phyloP scores from a whole-genome alignment of 805 yeast species.

The Wickerhamomyces queroliae region DNA sequence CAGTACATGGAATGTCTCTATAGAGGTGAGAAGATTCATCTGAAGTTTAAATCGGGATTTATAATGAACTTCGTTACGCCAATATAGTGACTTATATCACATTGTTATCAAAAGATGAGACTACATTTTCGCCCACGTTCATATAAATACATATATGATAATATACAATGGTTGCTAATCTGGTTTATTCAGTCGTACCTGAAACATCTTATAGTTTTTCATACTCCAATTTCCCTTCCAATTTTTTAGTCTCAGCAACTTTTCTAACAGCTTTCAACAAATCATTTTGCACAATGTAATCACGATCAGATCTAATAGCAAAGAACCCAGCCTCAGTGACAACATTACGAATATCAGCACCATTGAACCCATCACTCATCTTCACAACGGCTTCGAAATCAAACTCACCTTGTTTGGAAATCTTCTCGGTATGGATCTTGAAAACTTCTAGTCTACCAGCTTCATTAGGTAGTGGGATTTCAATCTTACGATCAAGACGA shows the following conservation, averaged over 20 bases:
- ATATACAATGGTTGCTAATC: neutral
- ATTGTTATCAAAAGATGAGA: too few species aligned
- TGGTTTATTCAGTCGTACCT: neutral
- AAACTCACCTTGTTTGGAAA: slow-evolving; percentile 88
- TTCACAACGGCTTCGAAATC: slow-evolving; percentile 96
- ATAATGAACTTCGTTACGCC: too few species aligned
- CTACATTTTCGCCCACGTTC: too few species aligned
- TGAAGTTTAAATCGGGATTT: too few species aligned
- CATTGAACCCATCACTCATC: slow-evolving; percentile 98
- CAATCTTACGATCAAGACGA: slow-evolving; percentile 93
- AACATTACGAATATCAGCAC: slow-evolving; percentile 96
- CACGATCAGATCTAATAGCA: slow-evolving; percentile 97
- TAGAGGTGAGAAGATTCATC: too few species aligned
- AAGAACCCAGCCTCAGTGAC: slow-evolving; percentile 98
- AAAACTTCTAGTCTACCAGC: slow-evolving; percentile 91
- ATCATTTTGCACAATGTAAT: slow-evolving; percentile 88
- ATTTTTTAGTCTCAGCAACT: slow-evolving; percentile 93
- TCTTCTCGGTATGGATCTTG: slow-evolving; percentile 85
- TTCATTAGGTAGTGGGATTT: slow-evolving; percentile 93
- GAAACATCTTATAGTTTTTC: slow-evolving; percentile 72
- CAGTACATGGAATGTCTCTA: too few species aligned
- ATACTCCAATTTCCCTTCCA: slow-evolving; percentile 93
- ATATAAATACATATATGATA: too few species aligned
- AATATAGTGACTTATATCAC: too few species aligned
- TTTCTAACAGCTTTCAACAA: slow-evolving; percentile 97